Percentiles rank a stretch among this genome's conserved stretches.
phyloP scores from a whole-genome alignment of 768 basidiomycete genomes.

The Chalciporus sphaerocephalus region DNA sequence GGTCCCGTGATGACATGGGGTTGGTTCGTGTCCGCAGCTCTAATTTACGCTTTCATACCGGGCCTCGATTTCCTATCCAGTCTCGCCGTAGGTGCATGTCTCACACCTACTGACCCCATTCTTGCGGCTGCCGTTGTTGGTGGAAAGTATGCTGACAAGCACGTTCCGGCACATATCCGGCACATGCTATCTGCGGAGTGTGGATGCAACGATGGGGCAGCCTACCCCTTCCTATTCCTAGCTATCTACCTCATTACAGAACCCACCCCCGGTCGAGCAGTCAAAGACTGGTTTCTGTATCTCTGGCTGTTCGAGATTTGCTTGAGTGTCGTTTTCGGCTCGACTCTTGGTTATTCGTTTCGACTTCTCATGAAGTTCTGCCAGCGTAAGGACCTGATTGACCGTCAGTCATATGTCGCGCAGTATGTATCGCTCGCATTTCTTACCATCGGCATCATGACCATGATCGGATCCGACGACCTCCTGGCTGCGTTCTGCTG shows the following conservation, averaged over 20 bases:
- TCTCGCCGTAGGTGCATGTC: slow-evolving; percentile 86
- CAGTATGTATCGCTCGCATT: slow-evolving; percentile 84
- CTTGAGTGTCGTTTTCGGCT: slow-evolving; percentile 71
- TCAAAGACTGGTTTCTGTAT: slow-evolving; percentile 83
- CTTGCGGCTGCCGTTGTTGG: slow-evolving; percentile 60
- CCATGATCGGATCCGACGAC: slow-evolving; percentile 87
- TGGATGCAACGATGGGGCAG: slow-evolving; percentile 96
- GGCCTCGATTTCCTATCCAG: slow-evolving; percentile 84
- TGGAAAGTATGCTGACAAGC: slow-evolving; percentile 96
- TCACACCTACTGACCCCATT: slow-evolving; percentile 72
- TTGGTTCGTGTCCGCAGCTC: slow-evolving; percentile 88
- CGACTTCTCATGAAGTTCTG: slow-evolving; percentile 93
- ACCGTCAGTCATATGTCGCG: slow-evolving; percentile 91
- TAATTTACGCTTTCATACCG: slow-evolving; percentile 92
- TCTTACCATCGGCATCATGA: slow-evolving; percentile 79
- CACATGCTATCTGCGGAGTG: slow-evolving; percentile 68
- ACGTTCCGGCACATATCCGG: slow-evolving; percentile 81
- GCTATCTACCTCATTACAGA: slow-evolving; percentile 85
- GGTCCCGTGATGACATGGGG: slow-evolving; percentile 86
- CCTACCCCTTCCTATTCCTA: slow-evolving; percentile 90
- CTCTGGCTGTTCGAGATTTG: slow-evolving; percentile 85
- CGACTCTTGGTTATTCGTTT: slow-evolving; percentile 70
- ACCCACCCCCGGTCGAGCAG: slow-evolving; percentile 50
- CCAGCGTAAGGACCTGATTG: slow-evolving; percentile 79
- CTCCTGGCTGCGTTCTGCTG: slow-evolving; percentile 92